Evolutionary conservation across 2,329 filamentous ascomycete species (phyloP).

Genomic region (Rachicladosporium sp.): DNA sequence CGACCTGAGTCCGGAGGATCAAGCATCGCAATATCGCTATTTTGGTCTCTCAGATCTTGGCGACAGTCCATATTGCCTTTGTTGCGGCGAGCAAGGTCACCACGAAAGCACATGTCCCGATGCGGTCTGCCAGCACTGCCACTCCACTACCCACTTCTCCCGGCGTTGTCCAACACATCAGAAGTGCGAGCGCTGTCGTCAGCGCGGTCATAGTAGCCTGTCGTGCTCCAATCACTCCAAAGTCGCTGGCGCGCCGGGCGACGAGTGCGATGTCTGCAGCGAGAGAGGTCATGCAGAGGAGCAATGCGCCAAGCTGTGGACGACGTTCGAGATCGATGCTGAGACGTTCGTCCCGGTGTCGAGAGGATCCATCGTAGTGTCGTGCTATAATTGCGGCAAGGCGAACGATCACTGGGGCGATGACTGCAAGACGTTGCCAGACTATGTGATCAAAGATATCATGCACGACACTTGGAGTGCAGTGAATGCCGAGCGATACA

Average conservation of each 20-base stretch:
- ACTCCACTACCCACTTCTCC: conserved; percentile 7
- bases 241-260: conserved; percentile 4
- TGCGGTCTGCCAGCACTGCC: conserved; percentile 6
- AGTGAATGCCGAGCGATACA: conserved; percentile 3
- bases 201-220: conserved; percentile 7
- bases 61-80: conserved; percentile 10
- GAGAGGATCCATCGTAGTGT: conserved; percentile 6
- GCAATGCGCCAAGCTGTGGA: conserved; percentile 14
- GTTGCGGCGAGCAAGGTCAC: conserved; percentile 10
- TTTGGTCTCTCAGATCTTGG: conserved; percentile 5
- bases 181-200: conserved; percentile 12
- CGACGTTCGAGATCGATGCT: conserved; percentile 3
- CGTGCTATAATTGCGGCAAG: conserved; percentile 13
- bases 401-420: conserved; percentile 10
- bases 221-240: conserved; percentile 4
- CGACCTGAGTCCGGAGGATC: neutral
- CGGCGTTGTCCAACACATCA: conserved; percentile 7
- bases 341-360: neutral
- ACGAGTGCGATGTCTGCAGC: conserved; percentile 12
- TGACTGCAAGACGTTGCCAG: conserved; percentile 10
- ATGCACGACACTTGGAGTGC: conserved; percentile 5
- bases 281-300: conserved; percentile 14
- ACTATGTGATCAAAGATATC: conserved; percentile 3
- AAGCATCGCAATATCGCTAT: conserved; percentile 11
- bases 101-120: conserved; percentile 6